Percentiles rank a stretch among this genome's conserved stretches.
These are phyloP conservation scores for Myxozyma vanderwaltii DNA, from an alignment of 805 yeast genomes.

Conservation along the genomic window DNA sequence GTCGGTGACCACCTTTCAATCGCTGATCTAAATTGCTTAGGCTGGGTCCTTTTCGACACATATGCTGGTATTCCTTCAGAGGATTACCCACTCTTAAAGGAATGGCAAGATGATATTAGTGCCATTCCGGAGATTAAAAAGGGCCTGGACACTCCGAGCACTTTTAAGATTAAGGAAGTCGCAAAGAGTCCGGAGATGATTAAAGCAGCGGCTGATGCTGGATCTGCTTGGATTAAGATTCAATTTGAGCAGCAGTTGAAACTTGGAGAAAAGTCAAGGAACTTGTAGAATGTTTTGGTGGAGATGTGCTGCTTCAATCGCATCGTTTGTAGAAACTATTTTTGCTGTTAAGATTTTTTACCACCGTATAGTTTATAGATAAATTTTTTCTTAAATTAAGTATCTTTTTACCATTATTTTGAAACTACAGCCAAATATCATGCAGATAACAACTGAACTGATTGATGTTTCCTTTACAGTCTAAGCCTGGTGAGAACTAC, in stretches of 20 bases:
- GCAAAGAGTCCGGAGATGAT: constrained; percentile 11
- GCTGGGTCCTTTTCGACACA: constrained; percentile 21
- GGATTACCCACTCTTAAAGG: constrained; percentile 66
- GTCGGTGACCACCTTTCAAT: constrained; percentile 61
- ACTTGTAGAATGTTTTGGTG: too few relatives aligned
- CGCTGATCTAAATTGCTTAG: constrained; percentile 47
- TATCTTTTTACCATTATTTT: too few relatives aligned
- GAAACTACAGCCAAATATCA: too few relatives aligned
- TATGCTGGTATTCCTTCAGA: constrained; percentile 21
- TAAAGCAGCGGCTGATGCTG: constrained; percentile 1
- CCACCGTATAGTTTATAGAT: too few relatives aligned
- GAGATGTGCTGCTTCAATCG: too few relatives aligned
- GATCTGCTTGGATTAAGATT: constrained; percentile 13
- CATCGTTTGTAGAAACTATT: not conserved
- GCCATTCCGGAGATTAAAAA: constrained; percentile 73
- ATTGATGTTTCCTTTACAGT: too few relatives aligned
- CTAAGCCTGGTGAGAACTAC: too few relatives aligned
- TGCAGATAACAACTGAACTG: too few relatives aligned
- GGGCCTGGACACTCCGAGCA: constrained; percentile 36
- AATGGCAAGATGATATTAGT: constrained; percentile 90
- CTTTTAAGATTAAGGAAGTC: constrained; percentile 11
- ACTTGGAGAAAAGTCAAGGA: not conserved
- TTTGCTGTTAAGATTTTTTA: too few relatives aligned
- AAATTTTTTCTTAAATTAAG: too few relatives aligned
- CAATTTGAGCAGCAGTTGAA: constrained; percentile 10